Conservation (phyloP, 306 rosid genomes). For the Glycyrrhiza uralensis region DNA sequence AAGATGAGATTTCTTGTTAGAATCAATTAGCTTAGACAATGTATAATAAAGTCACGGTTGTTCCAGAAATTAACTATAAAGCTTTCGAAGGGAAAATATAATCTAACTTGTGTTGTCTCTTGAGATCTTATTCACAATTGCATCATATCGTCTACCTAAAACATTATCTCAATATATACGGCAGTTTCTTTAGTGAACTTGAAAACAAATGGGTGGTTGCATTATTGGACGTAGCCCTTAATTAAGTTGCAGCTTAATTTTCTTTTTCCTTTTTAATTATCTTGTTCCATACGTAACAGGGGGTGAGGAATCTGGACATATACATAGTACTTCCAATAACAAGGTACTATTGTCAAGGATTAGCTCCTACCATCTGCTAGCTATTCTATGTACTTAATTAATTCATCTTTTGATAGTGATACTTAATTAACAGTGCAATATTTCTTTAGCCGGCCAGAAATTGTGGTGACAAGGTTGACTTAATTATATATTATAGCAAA, state of each 20-base stretch:
- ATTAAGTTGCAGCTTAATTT: conserved; percentile 15
- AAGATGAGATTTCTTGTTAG: neutral
- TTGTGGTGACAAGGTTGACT: conserved; percentile 42
- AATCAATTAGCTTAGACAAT: neutral
- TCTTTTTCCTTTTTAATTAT: conserved; percentile 5
- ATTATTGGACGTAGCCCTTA: conserved; percentile 16
- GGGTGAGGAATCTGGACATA: conserved; percentile 10
- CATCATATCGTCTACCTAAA: conserved; percentile 29
- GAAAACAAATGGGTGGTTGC: conserved; percentile 43
- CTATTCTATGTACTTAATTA: neutral
- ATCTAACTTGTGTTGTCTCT: conserved; percentile 8
- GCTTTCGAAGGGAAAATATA: neutral
- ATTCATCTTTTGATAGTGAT: conserved; percentile 36
- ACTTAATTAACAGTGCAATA: neutral
- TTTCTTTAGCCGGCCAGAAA: conserved; percentile 24
- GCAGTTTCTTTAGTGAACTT: conserved; percentile 16
- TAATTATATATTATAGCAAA: neutral
- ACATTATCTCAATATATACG: conserved; percentile 25
- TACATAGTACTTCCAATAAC: neutral
- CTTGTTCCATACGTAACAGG: conserved; percentile 44
- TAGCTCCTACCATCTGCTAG: conserved; percentile 6
- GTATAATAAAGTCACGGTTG: neutral
- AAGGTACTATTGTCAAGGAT: conserved; percentile 18
- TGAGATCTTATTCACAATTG: conserved; percentile 27
- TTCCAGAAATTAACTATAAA: conserved; percentile 8